Evolutionary conservation across 495 filamentous ascomycete genomes (phyloP).

Genomic region (Talaromyces borbonicus): DNA sequence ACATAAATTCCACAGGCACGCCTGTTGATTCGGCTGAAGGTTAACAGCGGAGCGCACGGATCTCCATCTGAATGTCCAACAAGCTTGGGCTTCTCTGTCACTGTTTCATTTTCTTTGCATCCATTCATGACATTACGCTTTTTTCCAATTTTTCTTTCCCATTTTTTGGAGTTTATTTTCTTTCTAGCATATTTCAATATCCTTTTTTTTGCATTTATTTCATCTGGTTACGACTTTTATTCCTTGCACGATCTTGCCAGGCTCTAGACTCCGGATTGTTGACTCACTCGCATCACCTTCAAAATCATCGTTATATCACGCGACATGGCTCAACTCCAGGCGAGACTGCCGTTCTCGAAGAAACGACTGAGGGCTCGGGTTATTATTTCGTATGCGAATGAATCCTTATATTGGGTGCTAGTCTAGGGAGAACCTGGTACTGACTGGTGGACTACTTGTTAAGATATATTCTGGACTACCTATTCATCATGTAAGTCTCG

Average conservation of each 20-base stretch:
- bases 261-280: no score
- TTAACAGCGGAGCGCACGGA: no score
- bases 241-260: no score
- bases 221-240: no score
- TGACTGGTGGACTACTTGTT: not conserved
- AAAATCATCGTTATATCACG: not conserved
- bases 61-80: no score
- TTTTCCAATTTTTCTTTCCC: no score
- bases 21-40: no score
- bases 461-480: constrained; percentile 61
- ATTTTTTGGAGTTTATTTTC: no score
- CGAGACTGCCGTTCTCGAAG: constrained; percentile 44
- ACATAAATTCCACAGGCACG: no score
- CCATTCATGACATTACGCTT: not conserved
- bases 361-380: constrained; percentile 38
- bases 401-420: not conserved
- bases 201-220: not conserved
- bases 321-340: constrained; percentile 12
- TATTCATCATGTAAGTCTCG: constrained; percentile 49
- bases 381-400: constrained; percentile 46
- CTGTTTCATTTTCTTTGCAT: not conserved
- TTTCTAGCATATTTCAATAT: no score
- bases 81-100: not conserved
- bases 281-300: not conserved
- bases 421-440: not conserved